Evolutionary conservation across 1,284 basidiomycete species (phyloP).

Genomic region (Megacollybia platyphylla): DNA sequence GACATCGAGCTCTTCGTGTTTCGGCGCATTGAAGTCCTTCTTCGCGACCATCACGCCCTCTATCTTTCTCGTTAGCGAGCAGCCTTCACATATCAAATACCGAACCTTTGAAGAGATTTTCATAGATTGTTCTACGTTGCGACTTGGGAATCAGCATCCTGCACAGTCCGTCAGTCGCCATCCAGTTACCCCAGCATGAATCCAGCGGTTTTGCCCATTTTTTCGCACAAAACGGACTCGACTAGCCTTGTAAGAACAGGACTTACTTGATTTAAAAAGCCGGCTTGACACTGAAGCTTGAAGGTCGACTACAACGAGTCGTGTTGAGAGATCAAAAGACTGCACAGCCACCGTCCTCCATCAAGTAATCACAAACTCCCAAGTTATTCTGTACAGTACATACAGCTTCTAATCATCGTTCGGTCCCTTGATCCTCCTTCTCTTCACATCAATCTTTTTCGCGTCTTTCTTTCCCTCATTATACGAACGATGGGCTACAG

Average conservation of each 20-base stretch:
- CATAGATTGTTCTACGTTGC: slow-evolving; percentile 82
- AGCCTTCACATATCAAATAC: slow-evolving; percentile 4
- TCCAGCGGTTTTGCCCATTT: neutral
- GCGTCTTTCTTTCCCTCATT: slow-evolving; percentile 10
- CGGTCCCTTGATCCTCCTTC: slow-evolving; percentile 8
- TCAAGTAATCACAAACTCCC: too few species aligned
- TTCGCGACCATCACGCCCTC: slow-evolving; percentile 98
- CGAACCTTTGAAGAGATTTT: slow-evolving; percentile 96
- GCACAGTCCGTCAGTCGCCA: slow-evolving; percentile 12
- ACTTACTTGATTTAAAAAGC: too few species aligned
- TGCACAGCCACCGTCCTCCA: too few species aligned
- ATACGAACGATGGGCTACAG: slow-evolving; percentile 7
- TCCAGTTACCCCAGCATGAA: neutral
- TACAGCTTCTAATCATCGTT: slow-evolving; percentile 6
- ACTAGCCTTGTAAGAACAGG: too few species aligned
- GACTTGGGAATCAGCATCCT: slow-evolving; percentile 83
- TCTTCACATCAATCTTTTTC: slow-evolving; percentile 11
- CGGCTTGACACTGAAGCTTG: too few species aligned
- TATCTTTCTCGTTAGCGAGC: slow-evolving; percentile 14
- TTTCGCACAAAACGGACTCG: too few species aligned
- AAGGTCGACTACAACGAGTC: too few species aligned
- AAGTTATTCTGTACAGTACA: too few species aligned
- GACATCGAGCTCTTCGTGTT: slow-evolving; percentile 95
- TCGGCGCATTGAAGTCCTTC: slow-evolving; percentile 96
- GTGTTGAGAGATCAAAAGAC: too few species aligned